These are phyloP conservation scores for Silene uniflora DNA, from an alignment of 148 eudicot species.

Conservation along the genomic window DNA sequence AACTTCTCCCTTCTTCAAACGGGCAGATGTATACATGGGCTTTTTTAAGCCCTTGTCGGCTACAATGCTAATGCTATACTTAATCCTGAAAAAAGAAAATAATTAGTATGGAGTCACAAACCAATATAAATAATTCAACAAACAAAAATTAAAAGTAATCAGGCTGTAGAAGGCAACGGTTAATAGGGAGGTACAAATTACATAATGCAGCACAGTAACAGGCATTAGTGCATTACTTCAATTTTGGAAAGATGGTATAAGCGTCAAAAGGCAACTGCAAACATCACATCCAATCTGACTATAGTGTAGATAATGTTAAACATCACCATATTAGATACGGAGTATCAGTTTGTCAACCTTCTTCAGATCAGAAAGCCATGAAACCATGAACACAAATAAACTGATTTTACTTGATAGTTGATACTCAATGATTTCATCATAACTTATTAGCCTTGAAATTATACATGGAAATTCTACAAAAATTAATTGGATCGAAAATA, in stretches of 20 bases:
- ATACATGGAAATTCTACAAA: neutral
- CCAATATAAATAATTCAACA: neutral
- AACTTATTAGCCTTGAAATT: neutral
- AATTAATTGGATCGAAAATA: neutral
- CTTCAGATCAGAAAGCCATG: slow-evolving; percentile 3
- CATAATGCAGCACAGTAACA: neutral
- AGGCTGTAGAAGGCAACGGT: neutral
- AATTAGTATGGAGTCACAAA: neutral
- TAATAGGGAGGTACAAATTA: neutral
- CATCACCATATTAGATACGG: neutral
- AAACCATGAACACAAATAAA: neutral
- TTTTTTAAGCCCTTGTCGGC: slow-evolving; percentile 97
- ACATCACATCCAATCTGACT: neutral
- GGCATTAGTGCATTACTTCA: neutral
- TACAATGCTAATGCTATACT: slow-evolving; percentile 84
- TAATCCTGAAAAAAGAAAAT: slow-evolving; percentile 52
- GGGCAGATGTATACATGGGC: slow-evolving; percentile 85
- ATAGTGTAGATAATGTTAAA: neutral
- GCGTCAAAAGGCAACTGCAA: neutral
- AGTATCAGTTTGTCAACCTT: neutral
- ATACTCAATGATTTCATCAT: neutral
- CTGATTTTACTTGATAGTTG: neutral
- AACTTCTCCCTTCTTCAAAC: slow-evolving; percentile 97
- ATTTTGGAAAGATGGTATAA: neutral
- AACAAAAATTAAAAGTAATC: neutral